phyloP scores from a whole-genome alignment of 805 yeast species.

The Zygotorulaspora florentina region DNA sequence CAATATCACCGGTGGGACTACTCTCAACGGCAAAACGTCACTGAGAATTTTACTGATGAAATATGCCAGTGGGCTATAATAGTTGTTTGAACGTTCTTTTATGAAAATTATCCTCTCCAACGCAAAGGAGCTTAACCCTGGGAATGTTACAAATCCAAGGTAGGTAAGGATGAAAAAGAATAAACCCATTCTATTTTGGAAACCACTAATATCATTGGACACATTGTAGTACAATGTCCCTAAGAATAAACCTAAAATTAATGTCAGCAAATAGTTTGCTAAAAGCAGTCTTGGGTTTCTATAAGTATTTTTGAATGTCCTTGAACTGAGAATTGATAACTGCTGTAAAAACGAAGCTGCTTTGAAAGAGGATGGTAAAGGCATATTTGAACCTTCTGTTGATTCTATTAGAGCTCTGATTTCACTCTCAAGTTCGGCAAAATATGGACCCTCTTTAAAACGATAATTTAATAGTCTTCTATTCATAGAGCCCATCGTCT shows the following conservation, averaged over 20 bases:
- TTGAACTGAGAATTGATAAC: conserved; percentile 65
- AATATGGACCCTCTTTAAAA: conserved; percentile 35
- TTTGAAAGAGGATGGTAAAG: conserved; percentile 13
- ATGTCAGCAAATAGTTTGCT: conserved; percentile 76
- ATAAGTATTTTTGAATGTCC: conserved; percentile 89
- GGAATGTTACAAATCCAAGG: conserved; percentile 90
- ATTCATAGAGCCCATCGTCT: conserved; percentile 19
- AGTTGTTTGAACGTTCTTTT: conserved; percentile 91
- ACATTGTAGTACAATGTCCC: conserved; percentile 82
- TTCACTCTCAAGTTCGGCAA: conserved; percentile 30
- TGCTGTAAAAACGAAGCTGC: conserved; percentile 62
- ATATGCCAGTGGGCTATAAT: conserved; percentile 83
- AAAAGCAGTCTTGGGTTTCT: conserved; percentile 86
- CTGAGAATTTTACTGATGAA: conserved; percentile 80
- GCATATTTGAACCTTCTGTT: conserved; percentile 12
- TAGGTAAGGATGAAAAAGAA: conserved; percentile 87
- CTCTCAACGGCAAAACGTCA: conserved; percentile 87
- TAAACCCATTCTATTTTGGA: conserved; percentile 90
- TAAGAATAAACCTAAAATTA: conserved; percentile 75
- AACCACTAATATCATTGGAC: conserved; percentile 87
- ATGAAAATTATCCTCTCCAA: conserved; percentile 84
- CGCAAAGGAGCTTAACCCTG: conserved; percentile 86
- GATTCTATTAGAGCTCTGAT: conserved; percentile 28
- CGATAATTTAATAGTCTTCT: conserved; percentile 27
- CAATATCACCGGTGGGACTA: conserved; percentile 85